Conservation (phyloP, 257 asterid species). For the Solanum chaucha region DNA sequence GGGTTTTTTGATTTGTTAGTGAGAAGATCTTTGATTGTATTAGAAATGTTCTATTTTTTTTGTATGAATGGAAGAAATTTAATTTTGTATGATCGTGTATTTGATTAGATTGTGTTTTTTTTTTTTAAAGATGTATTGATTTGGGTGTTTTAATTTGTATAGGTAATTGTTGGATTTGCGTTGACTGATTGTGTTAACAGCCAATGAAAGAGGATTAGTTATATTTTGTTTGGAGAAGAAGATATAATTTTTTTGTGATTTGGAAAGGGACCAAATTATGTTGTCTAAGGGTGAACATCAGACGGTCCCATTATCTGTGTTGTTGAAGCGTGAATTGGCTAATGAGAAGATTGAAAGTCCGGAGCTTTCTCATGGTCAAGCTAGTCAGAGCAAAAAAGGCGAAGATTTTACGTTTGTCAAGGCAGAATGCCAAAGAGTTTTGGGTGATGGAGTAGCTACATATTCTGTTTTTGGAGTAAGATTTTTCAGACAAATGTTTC, state of each 20-base stretch:
- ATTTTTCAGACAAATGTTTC: not conserved
- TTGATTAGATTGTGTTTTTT: not conserved
- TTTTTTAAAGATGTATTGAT: not conserved
- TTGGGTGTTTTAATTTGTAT: conserved; percentile 1
- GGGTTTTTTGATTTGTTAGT: not conserved
- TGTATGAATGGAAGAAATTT: not conserved
- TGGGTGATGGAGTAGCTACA: conserved; percentile 90
- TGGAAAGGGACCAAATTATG: conserved; percentile 38
- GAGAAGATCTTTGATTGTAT: not conserved
- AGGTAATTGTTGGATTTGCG: conserved; percentile 42
- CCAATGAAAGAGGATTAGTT: conserved; percentile 21
- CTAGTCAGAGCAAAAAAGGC: conserved; percentile 91
- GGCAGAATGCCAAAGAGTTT: conserved; percentile 74
- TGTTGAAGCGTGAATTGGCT: conserved; percentile 88
- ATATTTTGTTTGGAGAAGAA: conserved; percentile 1
- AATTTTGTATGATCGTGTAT: not conserved
- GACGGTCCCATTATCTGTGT: conserved; percentile 80
- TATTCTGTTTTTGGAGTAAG: conserved; percentile 84
- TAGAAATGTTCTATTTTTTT: not conserved
- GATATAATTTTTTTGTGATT: conserved; percentile 7
- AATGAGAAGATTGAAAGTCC: conserved; percentile 93
- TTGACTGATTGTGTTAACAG: conserved; percentile 26
- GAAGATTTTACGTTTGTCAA: conserved; percentile 82
- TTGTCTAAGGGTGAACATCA: conserved; percentile 82
- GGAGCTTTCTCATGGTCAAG: conserved; percentile 70